Evolutionary conservation across 75 land plant genomes (phyloP).

Genomic region (Isoetes taiwanensis): DNA sequence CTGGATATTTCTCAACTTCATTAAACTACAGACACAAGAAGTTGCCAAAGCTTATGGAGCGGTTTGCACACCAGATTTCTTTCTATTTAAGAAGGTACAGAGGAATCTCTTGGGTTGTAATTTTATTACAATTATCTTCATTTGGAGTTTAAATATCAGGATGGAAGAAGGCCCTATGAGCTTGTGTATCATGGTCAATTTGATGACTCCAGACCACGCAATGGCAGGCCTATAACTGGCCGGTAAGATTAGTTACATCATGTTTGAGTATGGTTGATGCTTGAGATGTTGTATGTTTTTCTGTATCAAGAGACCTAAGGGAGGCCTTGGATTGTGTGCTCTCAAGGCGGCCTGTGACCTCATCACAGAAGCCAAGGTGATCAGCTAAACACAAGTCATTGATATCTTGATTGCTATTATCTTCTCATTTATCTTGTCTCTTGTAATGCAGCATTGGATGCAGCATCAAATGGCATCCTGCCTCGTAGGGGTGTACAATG

Average conservation of each 20-base stretch:
- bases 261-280: neutral
- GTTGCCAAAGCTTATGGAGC: conserved; percentile 89
- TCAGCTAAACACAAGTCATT: neutral
- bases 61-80: conserved; percentile 91
- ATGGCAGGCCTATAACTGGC: conserved; percentile 59
- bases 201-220: conserved; percentile 85
- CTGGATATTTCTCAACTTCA: neutral
- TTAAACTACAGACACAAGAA: conserved; percentile 58
- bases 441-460: conserved; percentile 63
- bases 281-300: neutral
- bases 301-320: conserved; percentile 52
- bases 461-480: conserved; percentile 76
- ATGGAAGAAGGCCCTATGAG: conserved; percentile 73
- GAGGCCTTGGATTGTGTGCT: conserved; percentile 69
- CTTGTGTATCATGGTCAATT: conserved; percentile 89
- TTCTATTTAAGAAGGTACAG: conserved; percentile 85
- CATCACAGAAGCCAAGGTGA: conserved; percentile 69
- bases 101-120: no score
- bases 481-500: no score
- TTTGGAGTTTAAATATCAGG: no score
- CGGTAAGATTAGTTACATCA: conserved; percentile 30
- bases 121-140: no score
- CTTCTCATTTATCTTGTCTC: conserved; percentile 5
- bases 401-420: neutral
- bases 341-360: conserved; percentile 46